Evolutionary conservation across 805 yeast species (phyloP).

Genomic region (Ogataea methylovora): DNA sequence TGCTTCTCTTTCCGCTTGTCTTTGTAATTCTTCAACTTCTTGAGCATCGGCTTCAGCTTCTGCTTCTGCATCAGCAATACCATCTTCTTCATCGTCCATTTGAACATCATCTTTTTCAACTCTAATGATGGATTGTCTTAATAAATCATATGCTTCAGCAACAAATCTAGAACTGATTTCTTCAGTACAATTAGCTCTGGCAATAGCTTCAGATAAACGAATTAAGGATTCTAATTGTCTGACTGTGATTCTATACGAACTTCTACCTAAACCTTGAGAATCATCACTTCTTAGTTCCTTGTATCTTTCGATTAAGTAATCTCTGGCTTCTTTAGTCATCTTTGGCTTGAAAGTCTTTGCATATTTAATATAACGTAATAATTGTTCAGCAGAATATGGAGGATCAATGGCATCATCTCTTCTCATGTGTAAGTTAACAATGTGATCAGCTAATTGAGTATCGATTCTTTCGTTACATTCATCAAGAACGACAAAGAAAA

Average conservation of each 20-base stretch:
- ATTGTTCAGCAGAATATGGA: slow-evolving; percentile 83
- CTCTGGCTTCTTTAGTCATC: slow-evolving; percentile 76
- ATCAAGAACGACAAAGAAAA: slow-evolving; percentile 89
- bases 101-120: slow-evolving; percentile 57
- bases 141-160: slow-evolving; percentile 84
- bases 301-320: slow-evolving; percentile 66
- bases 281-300: slow-evolving; percentile 85
- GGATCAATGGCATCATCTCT: slow-evolving; percentile 87
- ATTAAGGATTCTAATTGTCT: slow-evolving; percentile 94
- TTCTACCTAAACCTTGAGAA: slow-evolving; percentile 79
- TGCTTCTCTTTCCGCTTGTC: slow-evolving; percentile 1
- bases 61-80: slow-evolving; percentile 70
- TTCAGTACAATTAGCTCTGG: slow-evolving; percentile 92
- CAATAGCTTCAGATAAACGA: slow-evolving; percentile 91
- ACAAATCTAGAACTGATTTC: slow-evolving; percentile 80
- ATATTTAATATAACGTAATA: slow-evolving; percentile 80
- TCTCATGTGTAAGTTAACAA: slow-evolving; percentile 86
- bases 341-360: slow-evolving; percentile 91
- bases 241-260: slow-evolving; percentile 91
- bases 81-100: slow-evolving; percentile 60
- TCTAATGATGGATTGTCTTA: slow-evolving; percentile 85
- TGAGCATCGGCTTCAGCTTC: slow-evolving; percentile 19
- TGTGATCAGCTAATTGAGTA: slow-evolving; percentile 84
- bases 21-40: slow-evolving; percentile 18
- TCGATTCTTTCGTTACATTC: slow-evolving; percentile 91